Percentiles rank a stretch among this genome's conserved stretches.
Conservation (phyloP, 2,329 filamentous ascomycete species). For the Penicillium crustosum region DNA sequence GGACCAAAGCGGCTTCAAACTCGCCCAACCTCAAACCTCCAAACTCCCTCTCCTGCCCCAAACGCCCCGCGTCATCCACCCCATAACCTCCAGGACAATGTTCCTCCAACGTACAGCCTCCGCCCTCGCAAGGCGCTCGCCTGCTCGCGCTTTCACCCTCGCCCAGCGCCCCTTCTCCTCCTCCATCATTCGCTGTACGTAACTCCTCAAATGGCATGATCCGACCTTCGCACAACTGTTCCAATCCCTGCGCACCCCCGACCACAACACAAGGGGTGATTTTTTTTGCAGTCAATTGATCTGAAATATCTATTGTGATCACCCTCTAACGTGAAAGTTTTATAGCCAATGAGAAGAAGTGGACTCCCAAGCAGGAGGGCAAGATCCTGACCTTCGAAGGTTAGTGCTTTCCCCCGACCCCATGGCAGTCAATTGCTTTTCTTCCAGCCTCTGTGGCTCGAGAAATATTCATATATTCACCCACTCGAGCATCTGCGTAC, state of each 20-base stretch:
- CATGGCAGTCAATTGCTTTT: slow-evolving; percentile 17
- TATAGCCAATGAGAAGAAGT: slow-evolving; percentile 42
- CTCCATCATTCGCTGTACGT: slow-evolving; percentile 49
- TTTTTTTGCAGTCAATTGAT: not conserved
- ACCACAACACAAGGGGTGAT: slow-evolving; percentile 29
- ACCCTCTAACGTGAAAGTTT: slow-evolving; percentile 27
- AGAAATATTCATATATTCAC: not conserved
- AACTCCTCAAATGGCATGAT: slow-evolving; percentile 27
- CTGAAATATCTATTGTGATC: not conserved
- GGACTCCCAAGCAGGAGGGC: slow-evolving; percentile 41
- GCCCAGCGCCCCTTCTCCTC: slow-evolving; percentile 47
- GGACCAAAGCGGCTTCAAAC: slow-evolving; percentile 44
- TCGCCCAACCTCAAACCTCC: slow-evolving; percentile 37
- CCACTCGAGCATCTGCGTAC: not conserved
- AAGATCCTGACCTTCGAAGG: slow-evolving; percentile 49
- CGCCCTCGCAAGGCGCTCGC: slow-evolving; percentile 48
- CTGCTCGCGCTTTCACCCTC: slow-evolving; percentile 42
- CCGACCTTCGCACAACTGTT: slow-evolving; percentile 25
- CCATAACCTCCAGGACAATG: slow-evolving; percentile 40
- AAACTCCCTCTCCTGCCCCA: slow-evolving; percentile 33
- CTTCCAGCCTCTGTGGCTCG: slow-evolving; percentile 6
- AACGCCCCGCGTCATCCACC: slow-evolving; percentile 26
- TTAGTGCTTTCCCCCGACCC: slow-evolving; percentile 30
- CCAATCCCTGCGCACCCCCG: slow-evolving; percentile 15
- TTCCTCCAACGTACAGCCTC: slow-evolving; percentile 50